Conservation (phyloP, 768 basidiomycete species). For the Galerina sulciceps region DNA sequence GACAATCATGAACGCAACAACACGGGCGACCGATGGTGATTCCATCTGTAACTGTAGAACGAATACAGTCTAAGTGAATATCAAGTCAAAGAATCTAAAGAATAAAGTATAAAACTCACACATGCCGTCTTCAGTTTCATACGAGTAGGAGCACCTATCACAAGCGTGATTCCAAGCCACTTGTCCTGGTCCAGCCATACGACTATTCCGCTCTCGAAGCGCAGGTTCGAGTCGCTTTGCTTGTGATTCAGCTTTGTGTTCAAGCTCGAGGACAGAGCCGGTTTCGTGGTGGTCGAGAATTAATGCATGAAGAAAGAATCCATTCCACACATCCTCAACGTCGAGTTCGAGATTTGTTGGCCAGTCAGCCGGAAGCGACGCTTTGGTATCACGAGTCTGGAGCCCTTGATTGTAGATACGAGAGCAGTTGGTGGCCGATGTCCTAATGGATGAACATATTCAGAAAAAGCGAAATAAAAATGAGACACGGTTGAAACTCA, state of each 20-base stretch:
- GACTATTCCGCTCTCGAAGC: conserved; percentile 24
- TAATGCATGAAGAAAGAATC: conserved; percentile 25
- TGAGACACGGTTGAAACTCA: neutral
- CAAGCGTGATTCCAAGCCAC: too few relatives aligned
- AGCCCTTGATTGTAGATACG: conserved; percentile 29
- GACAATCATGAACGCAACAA: conserved; percentile 33
- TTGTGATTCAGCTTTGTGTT: conserved; percentile 18
- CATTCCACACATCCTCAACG: conserved; percentile 29
- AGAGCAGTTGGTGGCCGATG: conserved; percentile 32
- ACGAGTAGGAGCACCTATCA: too few relatives aligned
- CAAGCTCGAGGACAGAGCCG: conserved; percentile 13
- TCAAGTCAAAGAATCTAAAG: too few relatives aligned
- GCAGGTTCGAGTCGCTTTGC: conserved; percentile 18
- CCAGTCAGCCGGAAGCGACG: conserved; percentile 16
- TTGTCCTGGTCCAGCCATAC: conserved; percentile 29
- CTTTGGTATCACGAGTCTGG: neutral
- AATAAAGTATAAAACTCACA: too few relatives aligned
- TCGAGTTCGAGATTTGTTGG: conserved; percentile 9
- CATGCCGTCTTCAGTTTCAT: too few relatives aligned
- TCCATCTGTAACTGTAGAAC: too few relatives aligned
- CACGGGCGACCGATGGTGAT: too few relatives aligned
- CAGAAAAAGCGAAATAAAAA: neutral
- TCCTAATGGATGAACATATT: conserved; percentile 6
- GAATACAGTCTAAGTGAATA: too few relatives aligned
- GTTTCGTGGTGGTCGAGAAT: conserved; percentile 19